phyloP scores from a whole-genome alignment of 2,329 filamentous ascomycete species.

The Arthrocladium fulminans region DNA sequence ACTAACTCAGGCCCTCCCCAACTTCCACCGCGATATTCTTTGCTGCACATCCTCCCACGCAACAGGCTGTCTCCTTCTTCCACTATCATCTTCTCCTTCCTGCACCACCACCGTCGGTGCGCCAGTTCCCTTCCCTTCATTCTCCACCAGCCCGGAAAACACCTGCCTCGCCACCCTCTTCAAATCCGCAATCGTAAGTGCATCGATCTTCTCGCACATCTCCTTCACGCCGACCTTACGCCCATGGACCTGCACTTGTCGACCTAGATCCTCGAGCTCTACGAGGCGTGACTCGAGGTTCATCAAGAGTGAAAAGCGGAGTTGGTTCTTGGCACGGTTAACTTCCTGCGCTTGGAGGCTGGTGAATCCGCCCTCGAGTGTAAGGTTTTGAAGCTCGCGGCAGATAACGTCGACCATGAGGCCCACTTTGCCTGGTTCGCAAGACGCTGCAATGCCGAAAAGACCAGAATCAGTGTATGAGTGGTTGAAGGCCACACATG shows the following conservation, averaged over 20 bases:
- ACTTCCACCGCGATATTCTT: constrained; percentile 70
- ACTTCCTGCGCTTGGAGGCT: constrained; percentile 70
- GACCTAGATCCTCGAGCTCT: constrained; percentile 87
- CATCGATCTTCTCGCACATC: constrained; percentile 84
- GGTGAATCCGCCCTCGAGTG: constrained; percentile 63
- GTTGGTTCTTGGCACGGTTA: constrained; percentile 89
- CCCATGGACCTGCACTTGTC: constrained; percentile 95
- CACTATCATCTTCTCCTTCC: constrained; percentile 69
- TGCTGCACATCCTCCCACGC: constrained; percentile 87
- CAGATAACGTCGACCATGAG: constrained; percentile 94
- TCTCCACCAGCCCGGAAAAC: constrained; percentile 66
- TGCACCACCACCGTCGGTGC: constrained; percentile 91
- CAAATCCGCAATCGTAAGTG: constrained; percentile 69
- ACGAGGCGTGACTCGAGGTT: constrained; percentile 97
- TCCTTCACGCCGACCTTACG: constrained; percentile 83
- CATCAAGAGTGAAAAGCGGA: constrained; percentile 84
- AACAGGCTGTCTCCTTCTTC: constrained; percentile 55
- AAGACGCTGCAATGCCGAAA: constrained; percentile 86
- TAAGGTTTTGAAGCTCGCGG: constrained; percentile 71
- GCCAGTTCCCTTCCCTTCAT: constrained; percentile 68
- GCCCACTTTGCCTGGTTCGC: constrained; percentile 65
- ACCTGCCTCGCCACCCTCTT: constrained; percentile 70
- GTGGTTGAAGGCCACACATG: constrained; percentile 92
- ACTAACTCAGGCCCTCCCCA: constrained; percentile 60
- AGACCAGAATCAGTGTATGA: constrained; percentile 92